A percentile compares a stretch with the other conserved stretches of the same genome.
phyloP scores from a whole-genome alignment of 805 yeast species.

The Myxozyma melibiosi region DNA sequence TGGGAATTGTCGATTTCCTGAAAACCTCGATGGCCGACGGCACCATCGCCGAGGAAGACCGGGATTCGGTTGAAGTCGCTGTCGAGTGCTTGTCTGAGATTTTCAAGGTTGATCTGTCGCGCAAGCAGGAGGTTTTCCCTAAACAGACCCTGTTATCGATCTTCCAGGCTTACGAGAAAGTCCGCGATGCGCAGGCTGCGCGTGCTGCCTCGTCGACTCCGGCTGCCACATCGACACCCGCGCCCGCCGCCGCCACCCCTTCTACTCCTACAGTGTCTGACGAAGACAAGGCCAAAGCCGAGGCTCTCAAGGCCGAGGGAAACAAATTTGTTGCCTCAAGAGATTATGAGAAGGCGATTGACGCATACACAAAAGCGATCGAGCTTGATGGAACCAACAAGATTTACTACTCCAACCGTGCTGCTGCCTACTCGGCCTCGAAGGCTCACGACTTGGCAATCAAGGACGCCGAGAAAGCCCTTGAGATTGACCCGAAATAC shows the following conservation, averaged over 20 bases:
- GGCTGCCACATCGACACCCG: constrained; percentile 34
- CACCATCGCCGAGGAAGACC: constrained; percentile 71
- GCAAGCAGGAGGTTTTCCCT: constrained; percentile 39
- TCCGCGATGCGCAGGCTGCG: constrained; percentile 27
- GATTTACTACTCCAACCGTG: constrained; percentile 88
- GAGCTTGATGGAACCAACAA: constrained; percentile 69
- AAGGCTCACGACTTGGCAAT: constrained; percentile 76
- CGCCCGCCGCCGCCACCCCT: constrained; percentile 37
- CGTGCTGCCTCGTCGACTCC: constrained; percentile 30
- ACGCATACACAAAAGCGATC: constrained; percentile 80
- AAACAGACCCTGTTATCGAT: constrained; percentile 51
- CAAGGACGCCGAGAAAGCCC: constrained; percentile 80
- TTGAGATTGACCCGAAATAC: constrained; percentile 72
- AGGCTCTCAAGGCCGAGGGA: constrained; percentile 79
- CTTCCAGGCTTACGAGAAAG: constrained; percentile 51
- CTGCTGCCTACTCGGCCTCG: constrained; percentile 89
- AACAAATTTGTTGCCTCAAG: constrained; percentile 83
- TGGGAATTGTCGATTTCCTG: constrained; percentile 74
- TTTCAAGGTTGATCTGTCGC: constrained; percentile 61
- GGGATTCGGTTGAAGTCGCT: constrained; percentile 91
- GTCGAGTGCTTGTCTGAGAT: constrained; percentile 78
- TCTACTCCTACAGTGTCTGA: constrained; percentile 36
- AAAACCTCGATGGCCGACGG: constrained; percentile 60
- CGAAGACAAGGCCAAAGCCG: constrained; percentile 73
- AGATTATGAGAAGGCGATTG: constrained; percentile 71